phyloP scores from a whole-genome alignment of 2,329 filamentous ascomycete species.

The Cladobotryum mycophilum region DNA sequence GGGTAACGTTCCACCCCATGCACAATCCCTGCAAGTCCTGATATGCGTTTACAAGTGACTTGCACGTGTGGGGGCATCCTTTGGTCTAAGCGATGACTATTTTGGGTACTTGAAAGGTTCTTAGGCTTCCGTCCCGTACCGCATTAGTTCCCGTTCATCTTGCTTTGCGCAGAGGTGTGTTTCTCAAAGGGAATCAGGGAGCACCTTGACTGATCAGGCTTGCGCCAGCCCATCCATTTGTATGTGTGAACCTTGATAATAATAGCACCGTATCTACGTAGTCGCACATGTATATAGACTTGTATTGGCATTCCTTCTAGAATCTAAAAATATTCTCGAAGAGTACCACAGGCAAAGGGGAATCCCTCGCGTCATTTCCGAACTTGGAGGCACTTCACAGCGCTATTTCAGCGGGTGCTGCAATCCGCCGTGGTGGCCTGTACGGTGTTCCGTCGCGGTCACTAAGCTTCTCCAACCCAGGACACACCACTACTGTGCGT shows the following conservation, averaged over 20 bases:
- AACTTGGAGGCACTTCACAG: neutral
- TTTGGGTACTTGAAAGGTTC: neutral
- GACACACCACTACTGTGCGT: conserved; percentile 19
- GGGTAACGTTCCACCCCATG: neutral
- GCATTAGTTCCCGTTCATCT: neutral
- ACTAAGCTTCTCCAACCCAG: conserved; percentile 25
- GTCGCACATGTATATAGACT: too few relatives aligned
- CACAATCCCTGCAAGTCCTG: neutral
- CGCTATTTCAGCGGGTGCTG: conserved; percentile 12
- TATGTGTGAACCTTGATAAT: neutral
- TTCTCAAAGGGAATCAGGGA: neutral
- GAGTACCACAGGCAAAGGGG: too few relatives aligned
- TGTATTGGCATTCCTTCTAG: too few relatives aligned
- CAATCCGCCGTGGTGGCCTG: conserved; percentile 17
- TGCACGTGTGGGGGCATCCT: neutral
- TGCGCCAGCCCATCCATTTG: neutral
- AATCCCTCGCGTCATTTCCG: too few relatives aligned
- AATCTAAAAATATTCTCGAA: too few relatives aligned
- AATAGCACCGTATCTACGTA: neutral
- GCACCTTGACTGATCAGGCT: neutral
- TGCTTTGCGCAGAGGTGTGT: too few relatives aligned
- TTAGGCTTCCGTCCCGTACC: neutral
- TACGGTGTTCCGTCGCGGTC: conserved; percentile 19
- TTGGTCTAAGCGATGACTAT: neutral
- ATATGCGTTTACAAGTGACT: neutral